Evolutionary conservation across 2,329 filamentous ascomycete genomes (phyloP).

Genomic region (Hymenoscyphus infarciens): DNA sequence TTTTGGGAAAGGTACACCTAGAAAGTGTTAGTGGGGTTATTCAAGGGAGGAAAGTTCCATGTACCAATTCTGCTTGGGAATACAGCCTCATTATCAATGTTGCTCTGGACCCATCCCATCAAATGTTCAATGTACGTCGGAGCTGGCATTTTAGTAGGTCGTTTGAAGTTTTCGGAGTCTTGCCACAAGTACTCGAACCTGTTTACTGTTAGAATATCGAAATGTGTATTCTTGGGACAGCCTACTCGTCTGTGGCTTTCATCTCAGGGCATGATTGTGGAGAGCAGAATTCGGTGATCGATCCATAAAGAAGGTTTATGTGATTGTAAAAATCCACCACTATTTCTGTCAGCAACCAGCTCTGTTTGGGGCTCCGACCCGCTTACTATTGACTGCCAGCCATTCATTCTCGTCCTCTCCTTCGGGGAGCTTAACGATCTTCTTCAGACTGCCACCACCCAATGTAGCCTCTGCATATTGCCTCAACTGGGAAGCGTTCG

Average conservation of each 20-base stretch:
- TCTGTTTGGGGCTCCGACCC: neutral
- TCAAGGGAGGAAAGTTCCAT: conserved; percentile 32
- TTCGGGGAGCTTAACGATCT: conserved; percentile 94
- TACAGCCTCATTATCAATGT: conserved; percentile 91
- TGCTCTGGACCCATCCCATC: conserved; percentile 94
- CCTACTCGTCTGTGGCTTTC: conserved; percentile 98
- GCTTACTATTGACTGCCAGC: conserved; percentile 93
- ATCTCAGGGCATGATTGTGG: conserved; percentile 96
- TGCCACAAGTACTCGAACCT: conserved; percentile 99
- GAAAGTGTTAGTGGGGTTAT: conserved; percentile 14
- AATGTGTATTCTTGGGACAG: conserved; percentile 1
- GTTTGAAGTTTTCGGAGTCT: conserved; percentile 88
- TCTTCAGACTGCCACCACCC: conserved; percentile 88
- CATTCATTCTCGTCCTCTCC: conserved; percentile 98
- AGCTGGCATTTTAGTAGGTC: conserved; percentile 95
- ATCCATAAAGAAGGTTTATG: conserved; percentile 97
- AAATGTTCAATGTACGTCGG: conserved; percentile 97
- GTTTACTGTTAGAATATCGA: conserved; percentile 11
- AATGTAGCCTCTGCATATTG: conserved; percentile 98
- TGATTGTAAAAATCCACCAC: conserved; percentile 99
- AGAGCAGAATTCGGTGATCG: conserved; percentile 98
- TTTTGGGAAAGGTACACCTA: conserved; percentile 90
- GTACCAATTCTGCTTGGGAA: conserved; percentile 89
- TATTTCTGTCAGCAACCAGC: conserved; percentile 42
- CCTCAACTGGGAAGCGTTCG: conserved; percentile 70